These are phyloP conservation scores for Dothistroma pini DNA, from an alignment of 2,329 filamentous ascomycete genomes.

Conservation along the genomic window DNA sequence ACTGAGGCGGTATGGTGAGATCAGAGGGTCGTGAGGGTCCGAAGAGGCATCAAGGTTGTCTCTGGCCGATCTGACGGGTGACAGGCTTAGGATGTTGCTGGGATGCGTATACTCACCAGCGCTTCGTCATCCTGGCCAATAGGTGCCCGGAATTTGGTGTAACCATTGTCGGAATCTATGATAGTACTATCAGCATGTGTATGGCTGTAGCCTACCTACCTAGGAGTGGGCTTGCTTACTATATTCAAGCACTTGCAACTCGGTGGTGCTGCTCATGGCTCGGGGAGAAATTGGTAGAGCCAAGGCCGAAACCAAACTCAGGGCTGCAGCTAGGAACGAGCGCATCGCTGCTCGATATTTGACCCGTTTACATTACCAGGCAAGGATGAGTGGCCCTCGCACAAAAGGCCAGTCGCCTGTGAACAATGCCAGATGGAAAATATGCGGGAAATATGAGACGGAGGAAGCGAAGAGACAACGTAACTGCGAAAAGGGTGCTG, in stretches of 20 bases:
- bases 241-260: conserved; percentile 21
- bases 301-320: conserved; percentile 11
- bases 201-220: conserved; percentile 2
- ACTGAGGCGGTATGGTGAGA: conserved; percentile 7
- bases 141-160: conserved; percentile 41
- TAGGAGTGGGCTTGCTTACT: conserved; percentile 10
- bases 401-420: background rate
- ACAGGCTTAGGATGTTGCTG: conserved; percentile 2
- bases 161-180: conserved; percentile 24
- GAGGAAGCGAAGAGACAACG: background rate
- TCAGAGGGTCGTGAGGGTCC: conserved; percentile 29
- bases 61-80: too few relatives aligned
- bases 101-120: conserved; percentile 38
- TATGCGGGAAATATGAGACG: background rate
- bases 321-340: conserved; percentile 30
- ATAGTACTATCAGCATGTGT: conserved; percentile 10
- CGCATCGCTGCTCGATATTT: conserved; percentile 21
- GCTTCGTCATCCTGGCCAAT: conserved; percentile 28
- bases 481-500: background rate
- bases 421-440: background rate
- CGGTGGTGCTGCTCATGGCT: conserved; percentile 2
- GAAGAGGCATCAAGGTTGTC: conserved; percentile 30
- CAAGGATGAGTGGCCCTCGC: conserved; percentile 5
- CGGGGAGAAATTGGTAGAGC: conserved; percentile 14
- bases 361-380: conserved; percentile 9